phyloP scores from a whole-genome alignment of 495 filamentous ascomycete species.

The Halenospora varia region DNA sequence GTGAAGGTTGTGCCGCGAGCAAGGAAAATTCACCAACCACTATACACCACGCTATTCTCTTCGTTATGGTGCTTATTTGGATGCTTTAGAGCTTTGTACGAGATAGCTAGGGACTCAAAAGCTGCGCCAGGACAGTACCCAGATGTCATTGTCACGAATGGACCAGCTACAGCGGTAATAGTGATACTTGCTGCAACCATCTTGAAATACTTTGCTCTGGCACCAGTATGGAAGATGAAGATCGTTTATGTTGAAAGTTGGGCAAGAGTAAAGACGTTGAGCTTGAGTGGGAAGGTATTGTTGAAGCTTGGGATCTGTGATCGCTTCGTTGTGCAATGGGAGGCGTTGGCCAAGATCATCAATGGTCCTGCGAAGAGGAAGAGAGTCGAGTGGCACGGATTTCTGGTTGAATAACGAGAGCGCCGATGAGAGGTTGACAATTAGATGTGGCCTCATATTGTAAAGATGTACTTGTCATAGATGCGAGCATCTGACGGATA shows the following conservation, averaged over 20 bases:
- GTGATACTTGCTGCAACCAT: constrained; percentile 64
- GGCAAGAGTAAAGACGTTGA: constrained; percentile 75
- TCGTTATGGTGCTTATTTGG: constrained; percentile 53
- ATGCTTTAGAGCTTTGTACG: constrained; percentile 31
- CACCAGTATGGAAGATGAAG: constrained; percentile 44
- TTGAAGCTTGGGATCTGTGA: constrained; percentile 52
- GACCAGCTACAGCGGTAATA: constrained; percentile 81
- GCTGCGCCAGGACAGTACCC: constrained; percentile 33
- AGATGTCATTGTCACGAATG: constrained; percentile 80
- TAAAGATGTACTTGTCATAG: no score
- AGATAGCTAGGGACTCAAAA: background rate
- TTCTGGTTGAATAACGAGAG: constrained; percentile 35
- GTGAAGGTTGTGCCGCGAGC: constrained; percentile 61
- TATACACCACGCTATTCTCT: constrained; percentile 60
- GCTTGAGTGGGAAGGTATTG: constrained; percentile 74
- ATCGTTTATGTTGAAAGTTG: constrained; percentile 88
- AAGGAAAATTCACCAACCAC: constrained; percentile 71
- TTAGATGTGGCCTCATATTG: background rate
- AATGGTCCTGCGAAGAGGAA: constrained; percentile 41
- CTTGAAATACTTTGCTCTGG: constrained; percentile 53
- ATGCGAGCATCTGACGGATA: no score
- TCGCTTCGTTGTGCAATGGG: constrained; percentile 74
- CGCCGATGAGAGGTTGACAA: background rate
- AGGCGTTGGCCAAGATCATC: constrained; percentile 42
- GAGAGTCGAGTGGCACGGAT: constrained; percentile 40